A percentile compares a stretch with the other conserved stretches of the same genome.
phyloP scores from a whole-genome alignment of 306 rosid genomes.

The Cucurbita maxima region DNA sequence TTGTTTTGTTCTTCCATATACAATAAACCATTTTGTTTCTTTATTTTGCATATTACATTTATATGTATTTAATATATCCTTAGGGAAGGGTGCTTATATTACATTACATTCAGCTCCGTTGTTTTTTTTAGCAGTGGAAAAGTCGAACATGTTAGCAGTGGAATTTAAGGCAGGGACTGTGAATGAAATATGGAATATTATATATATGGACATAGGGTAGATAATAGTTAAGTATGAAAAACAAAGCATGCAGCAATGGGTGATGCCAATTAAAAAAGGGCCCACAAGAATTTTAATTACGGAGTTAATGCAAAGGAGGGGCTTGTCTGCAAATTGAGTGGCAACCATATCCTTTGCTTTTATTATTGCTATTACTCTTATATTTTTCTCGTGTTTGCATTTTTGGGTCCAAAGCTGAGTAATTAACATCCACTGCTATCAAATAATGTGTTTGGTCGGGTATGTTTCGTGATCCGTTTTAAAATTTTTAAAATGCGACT shows the following conservation, averaged over 20 bases:
- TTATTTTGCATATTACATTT: too few species aligned
- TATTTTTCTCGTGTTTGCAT: too few species aligned
- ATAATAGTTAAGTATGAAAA: neutral
- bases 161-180: neutral
- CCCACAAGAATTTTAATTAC: neutral
- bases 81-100: too few species aligned
- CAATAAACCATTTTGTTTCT: neutral
- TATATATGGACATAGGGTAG: neutral
- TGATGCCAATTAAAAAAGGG: slow-evolving; percentile 4
- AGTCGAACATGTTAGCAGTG: neutral
- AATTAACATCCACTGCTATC: too few species aligned
- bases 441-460: too few species aligned
- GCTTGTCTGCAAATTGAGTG: neutral
- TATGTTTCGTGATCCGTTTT: too few species aligned
- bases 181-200: neutral
- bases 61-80: too few species aligned
- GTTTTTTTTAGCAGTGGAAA: neutral
- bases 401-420: too few species aligned
- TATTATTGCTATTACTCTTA: neutral
- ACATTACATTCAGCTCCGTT: too few species aligned
- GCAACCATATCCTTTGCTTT: slow-evolving; percentile 1
- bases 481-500: too few species aligned
- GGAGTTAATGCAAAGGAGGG: neutral
- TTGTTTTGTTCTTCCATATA: neutral
- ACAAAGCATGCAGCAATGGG: neutral